Percentiles rank a stretch among this genome's conserved stretches.
These are phyloP conservation scores for Ogataea henricii DNA, from an alignment of 805 yeast species.

Conservation along the genomic window DNA sequence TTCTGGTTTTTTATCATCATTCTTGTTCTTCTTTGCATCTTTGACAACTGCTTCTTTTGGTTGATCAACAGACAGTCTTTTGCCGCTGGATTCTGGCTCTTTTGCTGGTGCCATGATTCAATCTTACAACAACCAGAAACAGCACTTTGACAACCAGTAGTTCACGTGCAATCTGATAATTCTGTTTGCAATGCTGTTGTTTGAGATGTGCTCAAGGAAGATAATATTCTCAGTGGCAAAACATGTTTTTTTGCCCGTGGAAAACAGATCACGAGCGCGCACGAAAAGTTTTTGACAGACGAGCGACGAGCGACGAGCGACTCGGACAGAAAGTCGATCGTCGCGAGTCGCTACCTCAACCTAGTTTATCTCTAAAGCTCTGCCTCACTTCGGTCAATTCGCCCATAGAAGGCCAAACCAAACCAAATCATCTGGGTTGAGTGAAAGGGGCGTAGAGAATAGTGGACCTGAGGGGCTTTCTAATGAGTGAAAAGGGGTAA, in stretches of 20 bases:
- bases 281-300: constrained; percentile 16
- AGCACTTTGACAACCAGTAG: neutral
- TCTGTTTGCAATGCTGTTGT: neutral
- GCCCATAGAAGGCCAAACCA: no score
- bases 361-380: no score
- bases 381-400: no score
- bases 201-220: neutral
- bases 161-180: neutral
- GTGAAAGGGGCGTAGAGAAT: no score
- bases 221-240: constrained; percentile 23
- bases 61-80: constrained; percentile 13
- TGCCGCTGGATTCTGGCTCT: constrained; percentile 21
- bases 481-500: no score
- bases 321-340: neutral
- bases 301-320: neutral
- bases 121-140: constrained; percentile 2
- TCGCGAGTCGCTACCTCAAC: no score
- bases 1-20: constrained; percentile 39
- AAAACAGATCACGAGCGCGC: constrained; percentile 7
- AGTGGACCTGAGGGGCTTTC: no score
- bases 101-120: constrained; percentile 27
- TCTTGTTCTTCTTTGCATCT: constrained; percentile 20
- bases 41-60: constrained; percentile 14
- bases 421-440: no score
- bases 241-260: constrained; percentile 8